A percentile compares a stretch with the other conserved stretches of the same genome.
Conservation (phyloP, 2,329 filamentous ascomycete species). For the Claviceps sp. region DNA sequence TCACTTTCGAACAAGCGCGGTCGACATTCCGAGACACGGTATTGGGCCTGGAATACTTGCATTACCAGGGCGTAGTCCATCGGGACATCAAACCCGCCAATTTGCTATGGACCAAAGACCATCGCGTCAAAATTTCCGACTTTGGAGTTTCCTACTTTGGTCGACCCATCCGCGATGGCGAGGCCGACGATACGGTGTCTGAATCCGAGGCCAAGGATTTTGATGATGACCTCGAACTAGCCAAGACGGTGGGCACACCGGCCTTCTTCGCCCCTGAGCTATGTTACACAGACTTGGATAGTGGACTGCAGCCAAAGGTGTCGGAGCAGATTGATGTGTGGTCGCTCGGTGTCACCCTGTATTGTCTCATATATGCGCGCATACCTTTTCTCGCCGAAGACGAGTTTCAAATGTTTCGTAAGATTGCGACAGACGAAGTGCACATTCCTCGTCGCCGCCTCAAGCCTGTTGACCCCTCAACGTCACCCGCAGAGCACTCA, state of each 20-base stretch:
- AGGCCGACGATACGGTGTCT: slow-evolving; percentile 58
- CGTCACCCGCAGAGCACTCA: slow-evolving; percentile 39
- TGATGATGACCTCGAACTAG: slow-evolving; percentile 88
- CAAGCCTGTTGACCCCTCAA: slow-evolving; percentile 55
- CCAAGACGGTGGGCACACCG: slow-evolving; percentile 93
- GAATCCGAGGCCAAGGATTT: slow-evolving; percentile 78
- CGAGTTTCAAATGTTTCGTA: slow-evolving; percentile 81
- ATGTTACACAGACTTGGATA: slow-evolving; percentile 71
- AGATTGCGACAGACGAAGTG: slow-evolving; percentile 84
- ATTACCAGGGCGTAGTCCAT: slow-evolving; percentile 75
- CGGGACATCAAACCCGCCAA: slow-evolving; percentile 84
- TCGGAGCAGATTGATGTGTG: slow-evolving; percentile 94
- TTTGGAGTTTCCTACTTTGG: slow-evolving; percentile 98
- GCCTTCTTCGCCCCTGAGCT: slow-evolving; percentile 96
- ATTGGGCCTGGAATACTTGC: slow-evolving; percentile 82
- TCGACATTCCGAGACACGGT: slow-evolving; percentile 86
- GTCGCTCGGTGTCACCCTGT: slow-evolving; percentile 91
- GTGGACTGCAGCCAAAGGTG: slow-evolving; percentile 58
- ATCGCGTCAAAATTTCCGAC: slow-evolving; percentile 92
- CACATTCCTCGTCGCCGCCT: slow-evolving; percentile 75
- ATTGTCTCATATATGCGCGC: slow-evolving; percentile 86
- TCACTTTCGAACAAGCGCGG: slow-evolving; percentile 73
- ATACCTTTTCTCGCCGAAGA: slow-evolving; percentile 88
- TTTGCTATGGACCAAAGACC: slow-evolving; percentile 70
- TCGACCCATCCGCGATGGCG: slow-evolving; percentile 69